phyloP scores from a whole-genome alignment of 768 basidiomycete genomes.

The Coprinopsis cinerea region DNA sequence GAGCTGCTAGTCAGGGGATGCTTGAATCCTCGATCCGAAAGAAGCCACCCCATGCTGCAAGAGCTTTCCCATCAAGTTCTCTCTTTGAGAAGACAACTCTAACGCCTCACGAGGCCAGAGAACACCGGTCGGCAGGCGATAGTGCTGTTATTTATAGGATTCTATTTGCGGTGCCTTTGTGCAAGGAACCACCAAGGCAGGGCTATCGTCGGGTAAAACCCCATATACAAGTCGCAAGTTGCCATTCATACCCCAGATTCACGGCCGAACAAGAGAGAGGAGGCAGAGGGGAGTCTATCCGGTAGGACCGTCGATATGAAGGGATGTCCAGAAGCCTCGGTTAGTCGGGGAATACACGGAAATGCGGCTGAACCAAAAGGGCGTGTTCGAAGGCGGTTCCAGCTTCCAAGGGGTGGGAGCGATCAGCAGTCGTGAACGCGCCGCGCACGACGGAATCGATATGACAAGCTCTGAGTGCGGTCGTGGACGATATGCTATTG shows the following conservation, averaged over 20 bases:
- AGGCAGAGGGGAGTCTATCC: no score
- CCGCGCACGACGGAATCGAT: no score
- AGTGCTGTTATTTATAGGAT: not conserved
- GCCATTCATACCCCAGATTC: not conserved
- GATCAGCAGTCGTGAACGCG: no score
- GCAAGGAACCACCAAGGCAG: not conserved
- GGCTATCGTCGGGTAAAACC: conserved; percentile 1
- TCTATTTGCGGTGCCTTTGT: not conserved
- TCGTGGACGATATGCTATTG: no score
- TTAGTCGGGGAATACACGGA: not conserved
- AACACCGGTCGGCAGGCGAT: not conserved
- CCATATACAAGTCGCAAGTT: not conserved
- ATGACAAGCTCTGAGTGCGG: no score
- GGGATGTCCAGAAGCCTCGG: no score
- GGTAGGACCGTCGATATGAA: no score
- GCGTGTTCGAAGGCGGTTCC: not conserved
- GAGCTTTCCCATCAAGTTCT: not conserved
- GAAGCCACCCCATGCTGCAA: not conserved
- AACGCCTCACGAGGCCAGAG: not conserved
- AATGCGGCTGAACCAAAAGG: not conserved
- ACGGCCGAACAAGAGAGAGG: not conserved
- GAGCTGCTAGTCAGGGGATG: not conserved
- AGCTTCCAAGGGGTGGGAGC: no score
- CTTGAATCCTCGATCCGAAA: not conserved
- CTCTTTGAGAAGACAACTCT: not conserved